These are phyloP conservation scores for Hawksworthiomyces lignivorus DNA, from an alignment of 2,329 filamentous ascomycete species.

Conservation along the genomic window DNA sequence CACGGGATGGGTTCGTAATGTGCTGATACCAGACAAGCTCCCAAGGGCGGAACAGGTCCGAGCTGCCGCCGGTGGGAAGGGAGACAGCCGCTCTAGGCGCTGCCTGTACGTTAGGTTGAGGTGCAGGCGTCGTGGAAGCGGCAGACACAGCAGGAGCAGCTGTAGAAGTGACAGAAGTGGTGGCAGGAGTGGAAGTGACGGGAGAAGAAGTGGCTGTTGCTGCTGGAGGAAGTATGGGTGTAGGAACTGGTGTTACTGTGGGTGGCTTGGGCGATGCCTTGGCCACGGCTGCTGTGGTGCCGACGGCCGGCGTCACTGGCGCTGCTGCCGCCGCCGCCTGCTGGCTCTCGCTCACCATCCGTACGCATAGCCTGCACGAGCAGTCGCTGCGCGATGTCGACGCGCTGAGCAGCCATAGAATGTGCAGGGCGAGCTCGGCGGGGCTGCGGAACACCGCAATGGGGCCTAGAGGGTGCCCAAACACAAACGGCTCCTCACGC, in stretches of 20 bases:
- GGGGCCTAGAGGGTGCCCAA: constrained; percentile 16
- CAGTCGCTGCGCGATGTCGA: constrained; percentile 42
- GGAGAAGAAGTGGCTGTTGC: background rate
- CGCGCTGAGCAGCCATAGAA: constrained; percentile 43
- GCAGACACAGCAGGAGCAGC: too few species aligned
- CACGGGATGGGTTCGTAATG: constrained; percentile 22
- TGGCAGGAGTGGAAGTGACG: background rate
- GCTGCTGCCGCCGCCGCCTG: background rate
- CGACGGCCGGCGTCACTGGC: too few species aligned
- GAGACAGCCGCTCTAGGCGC: too few species aligned
- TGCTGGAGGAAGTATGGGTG: background rate
- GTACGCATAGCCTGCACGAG: constrained; percentile 40
- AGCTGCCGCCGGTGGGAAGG: constrained; percentile 5
- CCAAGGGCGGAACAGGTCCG: constrained; percentile 23
- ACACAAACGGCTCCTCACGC: constrained; percentile 45
- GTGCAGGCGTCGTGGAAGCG: too few species aligned
- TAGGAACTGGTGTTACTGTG: too few species aligned
- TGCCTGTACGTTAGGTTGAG: too few species aligned
- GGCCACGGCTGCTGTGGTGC: too few species aligned
- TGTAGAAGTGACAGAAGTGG: too few species aligned
- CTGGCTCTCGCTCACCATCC: constrained; percentile 18
- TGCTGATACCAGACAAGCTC: constrained; percentile 29
- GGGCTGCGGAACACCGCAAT: constrained; percentile 37
- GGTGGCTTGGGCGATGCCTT: too few species aligned
- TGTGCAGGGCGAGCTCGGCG: constrained; percentile 44